These are phyloP conservation scores for Diaporthe caulivora DNA, from an alignment of 2,329 filamentous ascomycete species.

Conservation along the genomic window DNA sequence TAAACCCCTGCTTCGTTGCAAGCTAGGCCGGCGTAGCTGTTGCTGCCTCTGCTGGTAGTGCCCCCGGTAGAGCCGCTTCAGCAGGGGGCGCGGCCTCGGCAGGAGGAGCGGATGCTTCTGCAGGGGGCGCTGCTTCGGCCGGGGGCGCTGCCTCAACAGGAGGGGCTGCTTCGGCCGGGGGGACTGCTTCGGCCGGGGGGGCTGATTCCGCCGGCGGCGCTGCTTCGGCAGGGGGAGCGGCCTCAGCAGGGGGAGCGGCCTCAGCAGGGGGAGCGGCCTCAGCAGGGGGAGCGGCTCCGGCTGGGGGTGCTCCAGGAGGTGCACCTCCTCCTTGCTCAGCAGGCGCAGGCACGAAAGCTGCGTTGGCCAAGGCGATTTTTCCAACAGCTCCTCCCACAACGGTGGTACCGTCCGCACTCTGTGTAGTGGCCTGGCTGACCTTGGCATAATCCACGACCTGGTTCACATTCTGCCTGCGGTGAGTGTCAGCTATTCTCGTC, in stretches of 20 bases:
- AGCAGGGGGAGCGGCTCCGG: background rate
- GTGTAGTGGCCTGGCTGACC: slow-evolving; percentile 21
- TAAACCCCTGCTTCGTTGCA: background rate
- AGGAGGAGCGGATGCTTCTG: background rate
- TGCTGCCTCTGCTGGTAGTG: background rate
- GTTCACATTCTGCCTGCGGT: slow-evolving; percentile 17
- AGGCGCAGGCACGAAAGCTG: slow-evolving; percentile 19
- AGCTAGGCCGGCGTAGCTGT: background rate
- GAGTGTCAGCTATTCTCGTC: background rate
- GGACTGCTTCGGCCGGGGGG: background rate
- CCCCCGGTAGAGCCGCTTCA: background rate
- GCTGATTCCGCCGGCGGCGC: background rate
- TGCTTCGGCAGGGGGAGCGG: background rate
- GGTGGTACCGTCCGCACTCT: slow-evolving; percentile 3
- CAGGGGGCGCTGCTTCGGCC: background rate
- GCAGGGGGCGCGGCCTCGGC: background rate
- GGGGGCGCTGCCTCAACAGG: slow-evolving; percentile 1
- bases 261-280: background rate
- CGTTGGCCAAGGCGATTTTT: slow-evolving; percentile 9
- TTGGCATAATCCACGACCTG: slow-evolving; percentile 29
- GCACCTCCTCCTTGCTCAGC: background rate
- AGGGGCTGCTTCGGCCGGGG: background rate
- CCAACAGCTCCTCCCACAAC: slow-evolving; percentile 13
- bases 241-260: background rate
- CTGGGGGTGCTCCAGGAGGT: background rate